Conservation (phyloP, 2,329 filamentous ascomycete species). For the Colletotrichum godetiae region DNA sequence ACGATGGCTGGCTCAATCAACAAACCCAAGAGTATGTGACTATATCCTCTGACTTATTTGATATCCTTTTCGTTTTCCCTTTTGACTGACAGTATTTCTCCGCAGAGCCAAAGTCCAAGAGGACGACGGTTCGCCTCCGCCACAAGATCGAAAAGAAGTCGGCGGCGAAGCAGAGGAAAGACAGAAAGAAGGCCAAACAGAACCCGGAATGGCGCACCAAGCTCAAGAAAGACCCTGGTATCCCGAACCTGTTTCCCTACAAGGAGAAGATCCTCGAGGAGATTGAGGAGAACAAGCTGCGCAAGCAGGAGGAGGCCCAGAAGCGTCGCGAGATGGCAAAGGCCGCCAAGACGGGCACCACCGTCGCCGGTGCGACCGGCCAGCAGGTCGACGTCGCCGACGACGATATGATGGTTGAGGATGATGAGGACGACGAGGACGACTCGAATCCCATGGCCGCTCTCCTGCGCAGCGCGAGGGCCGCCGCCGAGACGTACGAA, state of each 20-base stretch:
- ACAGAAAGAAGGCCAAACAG: constrained; percentile 90
- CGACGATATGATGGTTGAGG: constrained; percentile 61
- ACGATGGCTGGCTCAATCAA: constrained; percentile 66
- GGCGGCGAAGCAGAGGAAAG: constrained; percentile 89
- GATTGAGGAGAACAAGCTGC: constrained; percentile 87
- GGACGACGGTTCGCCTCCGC: constrained; percentile 86
- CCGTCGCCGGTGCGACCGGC: constrained; percentile 49
- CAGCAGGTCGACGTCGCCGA: constrained; percentile 58
- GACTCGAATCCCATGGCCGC: constrained; percentile 90
- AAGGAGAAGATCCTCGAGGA: constrained; percentile 95
- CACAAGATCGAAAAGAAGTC: constrained; percentile 97
- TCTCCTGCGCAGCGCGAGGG: constrained; percentile 85
- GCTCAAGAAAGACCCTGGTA: constrained; percentile 97
- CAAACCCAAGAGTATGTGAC: constrained; percentile 63
- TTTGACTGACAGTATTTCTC: constrained; percentile 3
- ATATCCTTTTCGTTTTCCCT: neutral
- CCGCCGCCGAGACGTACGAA: constrained; percentile 81
- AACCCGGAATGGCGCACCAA: constrained; percentile 97
- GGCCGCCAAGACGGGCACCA: constrained; percentile 67
- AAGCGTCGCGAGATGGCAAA: constrained; percentile 78
- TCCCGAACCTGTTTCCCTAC: constrained; percentile 97
- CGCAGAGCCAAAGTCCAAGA: constrained; percentile 93
- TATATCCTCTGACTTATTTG: neutral
- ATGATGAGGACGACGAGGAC: constrained; percentile 69
- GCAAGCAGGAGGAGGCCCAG: constrained; percentile 83